Base-by-base conservation (phyloP, 139 green algal genomes). In the Axilococcus clingmanii region DNA sequence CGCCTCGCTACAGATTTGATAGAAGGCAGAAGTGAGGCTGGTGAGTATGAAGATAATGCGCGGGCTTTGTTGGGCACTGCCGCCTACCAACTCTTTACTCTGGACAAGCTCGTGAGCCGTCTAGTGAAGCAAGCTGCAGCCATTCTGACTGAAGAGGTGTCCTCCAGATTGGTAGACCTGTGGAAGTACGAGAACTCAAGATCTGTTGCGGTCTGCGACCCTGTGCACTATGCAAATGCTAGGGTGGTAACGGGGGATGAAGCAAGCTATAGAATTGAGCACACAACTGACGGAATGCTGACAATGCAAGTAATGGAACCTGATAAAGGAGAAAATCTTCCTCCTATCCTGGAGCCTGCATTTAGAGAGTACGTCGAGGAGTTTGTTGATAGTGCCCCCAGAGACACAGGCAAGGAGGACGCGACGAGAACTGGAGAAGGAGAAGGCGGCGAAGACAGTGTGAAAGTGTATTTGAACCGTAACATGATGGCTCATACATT, bases 71-170 rank as follows among this genome's bases (percentile, higher is more conserved):
- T 93, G 28, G 72, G 61, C 52, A 70, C 59, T 24, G 44, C 28
- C 35, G 48, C 27, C 62, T 60, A 72, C 40, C 36, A 51, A 45
- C 51, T 65, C 31, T 65, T 59, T 48, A 73, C 65, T n/a, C 32
- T 59, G 27, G 52, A 65, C 44, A 72, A 71, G 51, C 59, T 71
- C 36, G 29, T 61, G 2, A 17, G 34, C 38, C 91, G 91, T 67
- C 46, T 96, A 4, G 72, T 96, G 19, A 93, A 93, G 66, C 87
- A 95, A 48, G 41, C 77, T 34, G 68, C 77, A 58, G 45, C 60
- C 20, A 38, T 88, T 45, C 55, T 85, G 37, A 29, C 48, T 30
- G 86, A 94, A 9, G 85, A 94, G 8, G 25, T 74, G 22, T 59
- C 48, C 19, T 57, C 36, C 23, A 73, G 81, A 47, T 73, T 94